A percentile compares a stretch with the other conserved stretches of the same genome.
Evolutionary conservation across 2,329 filamentous ascomycete genomes (phyloP).

Genomic region (Kalaharituber pfeilii): DNA sequence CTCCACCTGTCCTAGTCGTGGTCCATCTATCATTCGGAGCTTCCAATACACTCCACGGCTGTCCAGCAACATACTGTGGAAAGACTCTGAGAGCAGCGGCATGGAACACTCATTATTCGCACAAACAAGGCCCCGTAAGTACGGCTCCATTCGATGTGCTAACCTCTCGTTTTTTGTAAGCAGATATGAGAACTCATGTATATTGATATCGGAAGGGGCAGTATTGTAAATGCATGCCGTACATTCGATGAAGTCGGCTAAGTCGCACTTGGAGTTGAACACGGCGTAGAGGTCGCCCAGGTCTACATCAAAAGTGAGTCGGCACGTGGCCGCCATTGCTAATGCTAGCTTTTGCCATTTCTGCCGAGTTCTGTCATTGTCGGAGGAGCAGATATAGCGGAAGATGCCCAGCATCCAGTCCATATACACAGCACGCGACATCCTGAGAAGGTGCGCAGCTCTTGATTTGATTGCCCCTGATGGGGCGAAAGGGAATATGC

Average conservation of each 20-base stretch:
- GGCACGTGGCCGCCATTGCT: slow-evolving; percentile 15
- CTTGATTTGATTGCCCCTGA: slow-evolving; percentile 6
- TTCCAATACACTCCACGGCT: not conserved
- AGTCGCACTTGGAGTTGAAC: slow-evolving; percentile 21
- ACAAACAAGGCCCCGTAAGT: slow-evolving; percentile 16
- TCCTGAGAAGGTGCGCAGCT: slow-evolving; percentile 12
- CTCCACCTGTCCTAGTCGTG: not conserved
- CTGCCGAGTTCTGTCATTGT: slow-evolving; percentile 6
- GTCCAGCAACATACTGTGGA: slow-evolving; percentile 20
- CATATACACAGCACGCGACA: slow-evolving; percentile 10
- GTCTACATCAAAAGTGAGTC: slow-evolving; percentile 22
- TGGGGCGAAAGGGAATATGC: not conserved
- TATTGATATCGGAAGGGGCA: slow-evolving; percentile 1
- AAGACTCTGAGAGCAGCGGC: slow-evolving; percentile 21
- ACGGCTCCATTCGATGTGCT: slow-evolving; percentile 15
- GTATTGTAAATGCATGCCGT: slow-evolving; percentile 19
- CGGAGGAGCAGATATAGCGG: slow-evolving; percentile 5
- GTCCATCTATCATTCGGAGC: not conserved
- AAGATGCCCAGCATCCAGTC: slow-evolving; percentile 16
- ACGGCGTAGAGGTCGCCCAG: slow-evolving; percentile 20
- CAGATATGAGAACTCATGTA: slow-evolving; percentile 5
- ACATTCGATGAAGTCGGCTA: slow-evolving; percentile 28
- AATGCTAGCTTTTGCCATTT: slow-evolving; percentile 10
- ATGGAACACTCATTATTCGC: slow-evolving; percentile 18
- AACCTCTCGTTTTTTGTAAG: slow-evolving; percentile 20